Evolutionary conservation across 805 yeast genomes (phyloP).

Genomic region (Zygosaccharomyces siamensis): DNA sequence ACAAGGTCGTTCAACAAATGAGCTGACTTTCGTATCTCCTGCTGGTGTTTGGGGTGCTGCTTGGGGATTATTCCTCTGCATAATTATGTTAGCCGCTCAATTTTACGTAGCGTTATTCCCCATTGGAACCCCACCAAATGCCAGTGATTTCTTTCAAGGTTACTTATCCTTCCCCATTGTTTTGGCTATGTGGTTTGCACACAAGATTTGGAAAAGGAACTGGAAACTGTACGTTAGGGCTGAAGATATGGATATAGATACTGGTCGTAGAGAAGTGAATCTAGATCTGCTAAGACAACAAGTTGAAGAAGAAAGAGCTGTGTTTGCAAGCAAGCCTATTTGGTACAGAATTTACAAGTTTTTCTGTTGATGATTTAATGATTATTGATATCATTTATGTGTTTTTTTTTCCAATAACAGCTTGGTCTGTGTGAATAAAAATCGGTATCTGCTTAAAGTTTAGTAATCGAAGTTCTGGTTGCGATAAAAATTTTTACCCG

Average conservation of each 20-base stretch:
- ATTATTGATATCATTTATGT: background rate
- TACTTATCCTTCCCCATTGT: slow-evolving; percentile 64
- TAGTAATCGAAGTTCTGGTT: too few species aligned
- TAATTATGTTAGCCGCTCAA: slow-evolving; percentile 64
- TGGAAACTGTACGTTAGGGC: slow-evolving; percentile 41
- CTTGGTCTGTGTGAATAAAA: background rate
- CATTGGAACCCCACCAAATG: slow-evolving; percentile 47
- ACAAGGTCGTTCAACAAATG: slow-evolving; percentile 66
- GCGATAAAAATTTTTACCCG: too few species aligned
- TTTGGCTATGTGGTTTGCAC: slow-evolving; percentile 50
- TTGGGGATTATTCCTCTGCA: slow-evolving; percentile 54
- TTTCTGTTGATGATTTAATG: slow-evolving; percentile 41
- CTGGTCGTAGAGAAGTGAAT: slow-evolving; percentile 58
- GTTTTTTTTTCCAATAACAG: background rate
- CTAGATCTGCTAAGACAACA: slow-evolving; percentile 48
- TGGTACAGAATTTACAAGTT: slow-evolving; percentile 41
- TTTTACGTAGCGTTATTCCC: slow-evolving; percentile 84
- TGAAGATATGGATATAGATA: slow-evolving; percentile 53
- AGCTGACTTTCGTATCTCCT: slow-evolving; percentile 61
- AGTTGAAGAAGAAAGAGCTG: slow-evolving; percentile 48
- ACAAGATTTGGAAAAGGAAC: slow-evolving; percentile 49
- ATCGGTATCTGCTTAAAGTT: too few species aligned
- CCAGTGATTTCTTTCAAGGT: slow-evolving; percentile 56
- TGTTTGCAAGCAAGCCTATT: slow-evolving; percentile 41
- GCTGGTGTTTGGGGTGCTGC: slow-evolving; percentile 64